Percentiles rank a stretch among this genome's conserved stretches.
Conservation (phyloP, 2,329 filamentous ascomycete genomes). For the Hypoxylon sp. region DNA sequence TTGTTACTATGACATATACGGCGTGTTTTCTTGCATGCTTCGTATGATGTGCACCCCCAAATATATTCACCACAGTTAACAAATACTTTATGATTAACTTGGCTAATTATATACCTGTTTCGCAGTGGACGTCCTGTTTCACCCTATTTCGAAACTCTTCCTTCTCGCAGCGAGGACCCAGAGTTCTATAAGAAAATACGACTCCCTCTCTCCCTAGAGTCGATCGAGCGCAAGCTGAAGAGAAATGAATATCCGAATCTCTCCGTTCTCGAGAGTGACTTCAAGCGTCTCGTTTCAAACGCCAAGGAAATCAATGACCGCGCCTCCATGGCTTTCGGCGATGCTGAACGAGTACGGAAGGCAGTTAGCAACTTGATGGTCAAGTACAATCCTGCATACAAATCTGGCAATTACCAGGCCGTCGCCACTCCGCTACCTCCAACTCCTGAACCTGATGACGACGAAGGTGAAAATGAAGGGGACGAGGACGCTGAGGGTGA, state of each 20-base stretch:
- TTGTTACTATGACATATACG: constrained; percentile 4
- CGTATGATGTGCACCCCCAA: not conserved
- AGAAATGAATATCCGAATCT: constrained; percentile 76
- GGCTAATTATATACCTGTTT: constrained; percentile 44
- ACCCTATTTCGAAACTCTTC: constrained; percentile 79
- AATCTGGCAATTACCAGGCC: constrained; percentile 74
- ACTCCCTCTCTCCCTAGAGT: constrained; percentile 82
- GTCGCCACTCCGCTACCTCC: constrained; percentile 78
- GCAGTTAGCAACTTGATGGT: constrained; percentile 90
- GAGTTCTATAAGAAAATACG: constrained; percentile 83
- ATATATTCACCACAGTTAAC: not conserved
- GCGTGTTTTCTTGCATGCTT: not conserved
- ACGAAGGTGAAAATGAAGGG: constrained; percentile 44
- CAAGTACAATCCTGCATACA: constrained; percentile 86
- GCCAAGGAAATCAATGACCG: constrained; percentile 87
- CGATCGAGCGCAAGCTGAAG: constrained; percentile 80
- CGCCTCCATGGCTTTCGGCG: constrained; percentile 78
- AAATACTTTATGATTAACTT: constrained; percentile 5
- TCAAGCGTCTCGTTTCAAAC: constrained; percentile 89
- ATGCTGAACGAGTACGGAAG: constrained; percentile 89
- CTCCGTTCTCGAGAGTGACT: constrained; percentile 82
- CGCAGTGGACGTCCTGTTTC: constrained; percentile 78
- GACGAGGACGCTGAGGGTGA: constrained; percentile 40
- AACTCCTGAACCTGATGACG: constrained; percentile 57
- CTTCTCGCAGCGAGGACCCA: constrained; percentile 71